A percentile compares a stretch with the other conserved stretches of the same genome.
Conservation (phyloP, 2,329 filamentous ascomycete species). For the Nigrograna mackinnonii region DNA sequence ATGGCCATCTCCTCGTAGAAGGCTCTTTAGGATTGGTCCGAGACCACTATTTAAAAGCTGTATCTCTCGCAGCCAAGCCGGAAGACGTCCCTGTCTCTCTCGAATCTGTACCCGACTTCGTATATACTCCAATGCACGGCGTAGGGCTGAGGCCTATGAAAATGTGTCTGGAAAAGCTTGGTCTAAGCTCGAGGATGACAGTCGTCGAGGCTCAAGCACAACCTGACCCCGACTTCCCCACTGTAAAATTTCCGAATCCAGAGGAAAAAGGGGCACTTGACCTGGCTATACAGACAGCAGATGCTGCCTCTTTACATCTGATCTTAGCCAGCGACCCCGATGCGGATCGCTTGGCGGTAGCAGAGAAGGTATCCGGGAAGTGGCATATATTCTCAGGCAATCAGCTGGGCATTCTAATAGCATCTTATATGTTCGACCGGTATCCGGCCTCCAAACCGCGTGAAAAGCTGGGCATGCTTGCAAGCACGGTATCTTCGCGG, state of each 20-base stretch:
- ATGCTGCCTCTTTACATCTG: constrained; percentile 51
- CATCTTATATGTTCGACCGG: constrained; percentile 59
- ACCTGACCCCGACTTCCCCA: constrained; percentile 67
- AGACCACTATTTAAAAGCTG: constrained; percentile 48
- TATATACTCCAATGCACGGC: constrained; percentile 62
- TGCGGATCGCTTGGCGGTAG: constrained; percentile 66
- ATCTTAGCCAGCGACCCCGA: constrained; percentile 68
- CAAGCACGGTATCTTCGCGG: constrained; percentile 66
- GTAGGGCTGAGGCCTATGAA: constrained; percentile 56
- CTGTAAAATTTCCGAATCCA: constrained; percentile 67
- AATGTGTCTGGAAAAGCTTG: constrained; percentile 42
- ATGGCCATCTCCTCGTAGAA: constrained; percentile 43
- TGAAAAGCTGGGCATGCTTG: constrained; percentile 58
- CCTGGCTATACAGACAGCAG: constrained; percentile 60
- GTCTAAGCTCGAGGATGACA: constrained; percentile 48
- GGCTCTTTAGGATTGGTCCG: constrained; percentile 45
- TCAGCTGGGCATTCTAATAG: constrained; percentile 64
- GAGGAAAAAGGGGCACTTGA: constrained; percentile 67
- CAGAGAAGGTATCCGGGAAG: constrained; percentile 58
- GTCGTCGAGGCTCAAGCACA: constrained; percentile 55
- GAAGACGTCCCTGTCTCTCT: constrained; percentile 20
- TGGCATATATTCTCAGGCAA: constrained; percentile 70
- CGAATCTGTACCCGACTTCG: constrained; percentile 31
- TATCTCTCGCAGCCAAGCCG: constrained; percentile 44
- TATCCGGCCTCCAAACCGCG: constrained; percentile 38